phyloP scores from a whole-genome alignment of 768 basidiomycete species.

The Crepidotus variabilis region DNA sequence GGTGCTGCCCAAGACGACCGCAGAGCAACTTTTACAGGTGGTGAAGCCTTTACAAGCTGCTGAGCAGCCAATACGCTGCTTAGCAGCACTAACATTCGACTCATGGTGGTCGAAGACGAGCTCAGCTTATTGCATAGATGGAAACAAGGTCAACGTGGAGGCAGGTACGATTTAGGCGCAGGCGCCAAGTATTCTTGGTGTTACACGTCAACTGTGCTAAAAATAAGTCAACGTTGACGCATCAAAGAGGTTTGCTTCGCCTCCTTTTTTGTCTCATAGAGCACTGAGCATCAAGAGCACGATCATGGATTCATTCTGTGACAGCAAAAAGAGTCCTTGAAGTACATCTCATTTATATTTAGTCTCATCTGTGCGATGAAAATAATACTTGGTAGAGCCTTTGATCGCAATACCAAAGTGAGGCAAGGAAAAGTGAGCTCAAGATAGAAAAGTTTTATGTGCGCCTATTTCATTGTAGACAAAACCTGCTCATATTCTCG shows the following conservation, averaged over 20 bases:
- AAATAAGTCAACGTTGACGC: neutral
- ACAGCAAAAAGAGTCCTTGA: too few relatives aligned
- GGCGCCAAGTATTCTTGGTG: neutral
- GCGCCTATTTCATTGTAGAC: constrained; percentile 63
- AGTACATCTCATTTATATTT: too few relatives aligned
- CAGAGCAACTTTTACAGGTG: constrained; percentile 57
- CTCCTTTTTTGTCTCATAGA: too few relatives aligned
- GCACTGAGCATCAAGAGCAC: too few relatives aligned
- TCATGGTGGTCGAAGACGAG: constrained; percentile 17
- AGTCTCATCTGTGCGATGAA: too few relatives aligned
- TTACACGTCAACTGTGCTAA: neutral
- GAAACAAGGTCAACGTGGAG: constrained; percentile 1
- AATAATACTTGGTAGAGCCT: too few relatives aligned
- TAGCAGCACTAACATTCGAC: constrained; percentile 20
- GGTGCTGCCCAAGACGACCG: constrained; percentile 67
- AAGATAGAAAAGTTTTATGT: neutral
- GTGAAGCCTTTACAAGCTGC: constrained; percentile 22
- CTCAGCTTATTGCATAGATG: neutral
- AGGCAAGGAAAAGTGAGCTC: too few relatives aligned
- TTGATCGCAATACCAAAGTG: neutral
- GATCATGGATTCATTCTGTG: too few relatives aligned
- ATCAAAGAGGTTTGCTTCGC: too few relatives aligned
- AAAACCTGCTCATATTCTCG: constrained; percentile 71
- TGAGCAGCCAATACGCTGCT: constrained; percentile 15
- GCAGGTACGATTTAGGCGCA: neutral